phyloP scores from a whole-genome alignment of 2,329 filamentous ascomycete species.

The Coleophoma eucalyptorum region DNA sequence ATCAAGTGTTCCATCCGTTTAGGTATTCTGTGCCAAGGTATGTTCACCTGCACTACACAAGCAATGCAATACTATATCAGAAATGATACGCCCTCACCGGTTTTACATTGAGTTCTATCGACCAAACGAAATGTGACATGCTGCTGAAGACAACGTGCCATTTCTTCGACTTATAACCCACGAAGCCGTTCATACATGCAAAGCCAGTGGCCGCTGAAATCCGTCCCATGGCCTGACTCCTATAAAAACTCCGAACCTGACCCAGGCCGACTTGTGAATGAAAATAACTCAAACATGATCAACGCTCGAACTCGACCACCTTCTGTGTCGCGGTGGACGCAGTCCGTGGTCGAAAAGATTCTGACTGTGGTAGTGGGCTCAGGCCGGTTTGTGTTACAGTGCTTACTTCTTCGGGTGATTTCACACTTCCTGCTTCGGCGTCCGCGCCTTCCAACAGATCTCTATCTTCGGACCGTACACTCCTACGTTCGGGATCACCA shows the following conservation, averaged over 20 bases:
- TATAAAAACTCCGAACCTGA: neutral
- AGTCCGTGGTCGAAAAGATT: constrained; percentile 22
- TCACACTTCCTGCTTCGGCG: constrained; percentile 53
- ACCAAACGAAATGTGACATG: too few relatives aligned
- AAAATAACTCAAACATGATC: constrained; percentile 4
- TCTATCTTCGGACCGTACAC: constrained; percentile 62
- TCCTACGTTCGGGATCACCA: constrained; percentile 57
- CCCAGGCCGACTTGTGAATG: neutral
- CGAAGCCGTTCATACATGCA: too few relatives aligned
- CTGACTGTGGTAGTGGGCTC: constrained; percentile 10
- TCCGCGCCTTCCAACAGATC: constrained; percentile 73
- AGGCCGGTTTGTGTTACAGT: constrained; percentile 11
- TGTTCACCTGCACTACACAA: too few relatives aligned
- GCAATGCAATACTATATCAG: too few relatives aligned
- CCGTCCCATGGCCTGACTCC: neutral
- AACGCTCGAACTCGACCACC: constrained; percentile 43
- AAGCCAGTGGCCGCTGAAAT: too few relatives aligned
- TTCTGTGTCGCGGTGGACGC: constrained; percentile 30
- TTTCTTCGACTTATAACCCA: too few relatives aligned
- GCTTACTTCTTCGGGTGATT: constrained; percentile 22
- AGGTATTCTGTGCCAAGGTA: too few relatives aligned
- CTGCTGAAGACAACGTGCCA: too few relatives aligned
- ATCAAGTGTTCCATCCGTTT: too few relatives aligned
- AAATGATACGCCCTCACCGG: too few relatives aligned
- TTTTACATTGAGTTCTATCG: too few relatives aligned